phyloP scores from a whole-genome alignment of 768 basidiomycete genomes.

The Tubosaeta sp. region DNA sequence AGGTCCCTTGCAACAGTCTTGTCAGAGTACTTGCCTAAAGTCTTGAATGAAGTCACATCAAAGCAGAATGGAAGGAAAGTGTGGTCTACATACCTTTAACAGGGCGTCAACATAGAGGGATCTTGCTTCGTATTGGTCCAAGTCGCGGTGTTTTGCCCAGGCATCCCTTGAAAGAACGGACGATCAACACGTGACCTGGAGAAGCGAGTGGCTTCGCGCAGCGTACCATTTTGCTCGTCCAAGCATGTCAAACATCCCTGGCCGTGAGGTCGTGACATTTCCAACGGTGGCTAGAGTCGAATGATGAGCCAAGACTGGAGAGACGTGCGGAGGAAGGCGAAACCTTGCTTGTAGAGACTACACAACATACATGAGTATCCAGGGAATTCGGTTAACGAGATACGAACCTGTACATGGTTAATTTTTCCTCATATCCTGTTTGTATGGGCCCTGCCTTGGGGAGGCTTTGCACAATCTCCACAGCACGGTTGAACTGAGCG shows the following conservation, averaged over 20 bases:
- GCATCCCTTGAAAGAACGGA: conserved; percentile 62
- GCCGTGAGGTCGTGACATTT: conserved; percentile 74
- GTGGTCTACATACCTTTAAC: conserved; percentile 52
- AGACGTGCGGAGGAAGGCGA: background rate
- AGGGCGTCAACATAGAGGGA: conserved; percentile 86
- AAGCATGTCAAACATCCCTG: conserved; percentile 87
- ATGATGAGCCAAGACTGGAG: conserved; percentile 2
- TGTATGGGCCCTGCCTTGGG: conserved; percentile 95
- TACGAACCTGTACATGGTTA: conserved; percentile 83
- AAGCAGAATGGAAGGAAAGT: background rate
- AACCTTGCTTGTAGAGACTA: conserved; percentile 93
- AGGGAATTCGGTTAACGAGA: background rate
- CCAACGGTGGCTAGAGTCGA: conserved; percentile 72
- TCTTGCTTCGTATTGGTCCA: conserved; percentile 77
- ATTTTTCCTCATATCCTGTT: conserved; percentile 92
- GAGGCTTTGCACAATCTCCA: conserved; percentile 88
- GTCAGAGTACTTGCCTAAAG: conserved; percentile 78
- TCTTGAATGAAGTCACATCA: conserved; percentile 38
- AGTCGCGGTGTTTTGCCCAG: conserved; percentile 89
- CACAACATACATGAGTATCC: conserved; percentile 6
- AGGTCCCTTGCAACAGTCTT: conserved; percentile 73
- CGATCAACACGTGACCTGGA: conserved; percentile 21
- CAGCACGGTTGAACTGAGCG: conserved; percentile 88
- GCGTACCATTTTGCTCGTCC: conserved; percentile 88
- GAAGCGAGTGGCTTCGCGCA: background rate